Base-by-base conservation (phyloP, 164 flowering plant genomes). In the Berberis thunbergii region DNA sequence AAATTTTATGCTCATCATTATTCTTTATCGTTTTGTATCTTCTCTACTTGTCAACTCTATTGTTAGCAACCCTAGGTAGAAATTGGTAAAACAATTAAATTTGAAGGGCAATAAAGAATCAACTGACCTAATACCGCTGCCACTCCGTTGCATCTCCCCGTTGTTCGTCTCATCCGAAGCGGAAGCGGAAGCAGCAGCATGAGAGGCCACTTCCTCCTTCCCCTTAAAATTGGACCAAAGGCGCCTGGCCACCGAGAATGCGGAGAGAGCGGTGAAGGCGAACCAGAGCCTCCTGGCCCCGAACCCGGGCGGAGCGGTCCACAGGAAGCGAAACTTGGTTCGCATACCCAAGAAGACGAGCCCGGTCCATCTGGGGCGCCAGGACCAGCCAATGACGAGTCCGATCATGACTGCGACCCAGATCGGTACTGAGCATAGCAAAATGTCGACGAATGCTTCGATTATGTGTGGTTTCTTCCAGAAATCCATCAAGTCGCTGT, bases 351-450 rank as follows among this genome's bases (percentile, higher is more conserved):
- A 77, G 45, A 71, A 85, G 26, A 89, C 57, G 43, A 89, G 65
- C 26, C 96, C 88, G 7, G 89, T 89, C 91, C 93, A 89, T 6
- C 99, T 67, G 1, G 99, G 99, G 54, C 87, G 74, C 99, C 99
- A 94, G 0, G 99, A 89, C 96, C 99, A 94, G 5, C 99, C 99
- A 72, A 94, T 94, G 7, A 91, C 68, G 45, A 94, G 62, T 7
- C 99, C 96, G 64, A 94, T 91, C 87, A 89, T 85, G 12, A 94
- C 88, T 42, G 99, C 97, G 5, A 89, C 78, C 99, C 99, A 91
- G 66, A 94, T 94, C 76, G 99, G 99, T 0, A 94, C 99, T 54
- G 90, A 82, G 43, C 97, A 91, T 0, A 94, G 80, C 76, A 94
- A 74, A 59, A 94, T 84, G 89, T 91, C 99, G 93, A 94, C 86